Evolutionary conservation across 139 green algal species (phyloP).

Genomic region (Chlorella vulgaris): DNA sequence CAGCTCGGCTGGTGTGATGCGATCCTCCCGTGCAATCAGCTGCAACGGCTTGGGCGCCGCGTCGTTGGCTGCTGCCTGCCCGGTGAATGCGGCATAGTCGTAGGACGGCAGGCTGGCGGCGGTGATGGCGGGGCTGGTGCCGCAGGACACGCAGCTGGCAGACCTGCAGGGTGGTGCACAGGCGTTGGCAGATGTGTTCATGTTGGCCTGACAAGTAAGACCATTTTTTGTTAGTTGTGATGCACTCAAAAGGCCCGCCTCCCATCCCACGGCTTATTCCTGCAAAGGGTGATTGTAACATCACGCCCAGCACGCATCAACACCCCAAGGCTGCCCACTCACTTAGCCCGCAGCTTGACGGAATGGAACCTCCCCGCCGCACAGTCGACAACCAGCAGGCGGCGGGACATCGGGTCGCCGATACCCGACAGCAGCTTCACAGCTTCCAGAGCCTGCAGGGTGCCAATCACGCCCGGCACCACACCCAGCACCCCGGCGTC

Average conservation of each 20-base stretch:
- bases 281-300: too few species aligned
- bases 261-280: too few species aligned
- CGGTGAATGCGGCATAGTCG: constrained; percentile 85
- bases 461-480: constrained; percentile 92
- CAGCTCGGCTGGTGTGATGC: constrained; percentile 46
- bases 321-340: not conserved
- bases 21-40: constrained; percentile 51
- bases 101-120: constrained; percentile 57
- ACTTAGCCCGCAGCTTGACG: constrained; percentile 74
- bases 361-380: constrained; percentile 67
- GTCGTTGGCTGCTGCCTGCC: constrained; percentile 56
- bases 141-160: constrained; percentile 72
- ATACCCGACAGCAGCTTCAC: constrained; percentile 86
- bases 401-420: constrained; percentile 62
- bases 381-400: constrained; percentile 80
- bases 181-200: too few species aligned
- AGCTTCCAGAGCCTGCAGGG: constrained; percentile 87
- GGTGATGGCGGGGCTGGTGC: constrained; percentile 57
- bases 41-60: constrained; percentile 47
- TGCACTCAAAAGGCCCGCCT: too few species aligned
- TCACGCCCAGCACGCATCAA: not conserved
- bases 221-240: too few species aligned
- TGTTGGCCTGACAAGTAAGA: too few species aligned
- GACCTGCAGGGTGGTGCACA: constrained; percentile 18
- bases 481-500: constrained; percentile 92